Percentiles rank a stretch among this genome's conserved stretches.
These are phyloP conservation scores for Parvularia atlantis DNA, from an alignment of 78 protist genomes.

Conservation along the genomic window DNA sequence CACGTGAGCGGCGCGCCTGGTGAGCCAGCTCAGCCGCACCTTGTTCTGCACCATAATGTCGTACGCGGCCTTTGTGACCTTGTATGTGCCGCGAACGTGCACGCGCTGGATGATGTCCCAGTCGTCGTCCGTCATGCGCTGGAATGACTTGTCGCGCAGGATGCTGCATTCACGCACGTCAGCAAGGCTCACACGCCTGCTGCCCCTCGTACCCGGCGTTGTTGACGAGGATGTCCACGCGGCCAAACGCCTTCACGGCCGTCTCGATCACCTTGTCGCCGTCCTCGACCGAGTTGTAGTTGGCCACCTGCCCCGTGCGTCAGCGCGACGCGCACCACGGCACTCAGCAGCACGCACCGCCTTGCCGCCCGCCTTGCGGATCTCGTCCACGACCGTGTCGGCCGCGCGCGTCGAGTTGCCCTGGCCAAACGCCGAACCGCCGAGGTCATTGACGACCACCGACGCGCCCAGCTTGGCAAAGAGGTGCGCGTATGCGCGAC, in stretches of 20 bases:
- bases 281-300: conserved; percentile 63
- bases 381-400: conserved; percentile 66
- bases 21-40: conserved; percentile 6
- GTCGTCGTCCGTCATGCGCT: conserved; percentile 57
- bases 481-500: conserved; percentile 37
- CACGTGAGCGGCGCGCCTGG: background rate
- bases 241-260: conserved; percentile 59
- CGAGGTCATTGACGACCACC: conserved; percentile 76
- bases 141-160: conserved; percentile 59
- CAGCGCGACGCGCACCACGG: conserved; percentile 6
- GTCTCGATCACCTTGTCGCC: conserved; percentile 61
- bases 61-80: conserved; percentile 69
- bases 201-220: conserved; percentile 53
- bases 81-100: conserved; percentile 60
- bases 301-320: conserved; percentile 72
- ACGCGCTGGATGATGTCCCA: conserved; percentile 63
- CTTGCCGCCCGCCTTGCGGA: conserved; percentile 47
- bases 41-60: conserved; percentile 53
- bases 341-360: conserved; percentile 13
- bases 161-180: too few species aligned
- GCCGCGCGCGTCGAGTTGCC: conserved; percentile 53
- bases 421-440: conserved; percentile 45
- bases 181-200: background rate
- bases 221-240: conserved; percentile 71
- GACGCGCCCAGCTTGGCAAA: conserved; percentile 69